Percentiles rank a stretch among this genome's conserved stretches.
These are phyloP conservation scores for Coemansia sp. DNA, from an alignment of 192 early-diverging fungal genomes.

Conservation along the genomic window DNA sequence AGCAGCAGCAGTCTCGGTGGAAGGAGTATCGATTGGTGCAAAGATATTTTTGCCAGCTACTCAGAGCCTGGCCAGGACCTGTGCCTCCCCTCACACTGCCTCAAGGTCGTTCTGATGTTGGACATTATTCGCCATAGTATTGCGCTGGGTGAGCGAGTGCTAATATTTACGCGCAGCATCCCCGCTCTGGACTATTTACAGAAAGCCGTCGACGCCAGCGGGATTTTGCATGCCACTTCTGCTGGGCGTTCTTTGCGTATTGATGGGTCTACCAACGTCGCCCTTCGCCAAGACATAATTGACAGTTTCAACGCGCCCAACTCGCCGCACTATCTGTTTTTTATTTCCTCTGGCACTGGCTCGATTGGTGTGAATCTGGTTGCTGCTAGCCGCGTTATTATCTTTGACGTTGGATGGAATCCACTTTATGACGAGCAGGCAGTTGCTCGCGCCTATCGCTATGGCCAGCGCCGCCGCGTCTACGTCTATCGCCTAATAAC, in stretches of 20 bases:
- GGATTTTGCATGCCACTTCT: conserved; percentile 2
- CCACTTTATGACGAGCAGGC: conserved; percentile 76
- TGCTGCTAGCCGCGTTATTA: conserved; percentile 67
- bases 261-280: conserved; percentile 55
- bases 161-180: conserved; percentile 72
- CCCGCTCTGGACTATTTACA: conserved; percentile 58
- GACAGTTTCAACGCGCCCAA: conserved; percentile 59
- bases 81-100: conserved; percentile 28
- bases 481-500: conserved; percentile 68
- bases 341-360: conserved; percentile 60
- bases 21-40: conserved; percentile 10
- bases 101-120: conserved; percentile 59
- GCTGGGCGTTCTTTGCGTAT: conserved; percentile 41
- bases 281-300: conserved; percentile 58
- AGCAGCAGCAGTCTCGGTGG: conserved; percentile 7
- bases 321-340: conserved; percentile 45
- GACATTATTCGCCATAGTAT: conserved; percentile 57
- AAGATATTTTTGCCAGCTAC: conserved; percentile 2
- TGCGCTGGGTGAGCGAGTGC: conserved; percentile 60
- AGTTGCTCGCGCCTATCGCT: conserved; percentile 67
- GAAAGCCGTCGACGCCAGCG: conserved; percentile 9
- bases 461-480: conserved; percentile 68
- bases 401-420: conserved; percentile 79
- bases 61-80: conserved; percentile 3
- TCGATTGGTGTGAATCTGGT: conserved; percentile 67